phyloP scores from a whole-genome alignment of 2,329 filamentous ascomycete species.

The Intubia oerlemansii region DNA sequence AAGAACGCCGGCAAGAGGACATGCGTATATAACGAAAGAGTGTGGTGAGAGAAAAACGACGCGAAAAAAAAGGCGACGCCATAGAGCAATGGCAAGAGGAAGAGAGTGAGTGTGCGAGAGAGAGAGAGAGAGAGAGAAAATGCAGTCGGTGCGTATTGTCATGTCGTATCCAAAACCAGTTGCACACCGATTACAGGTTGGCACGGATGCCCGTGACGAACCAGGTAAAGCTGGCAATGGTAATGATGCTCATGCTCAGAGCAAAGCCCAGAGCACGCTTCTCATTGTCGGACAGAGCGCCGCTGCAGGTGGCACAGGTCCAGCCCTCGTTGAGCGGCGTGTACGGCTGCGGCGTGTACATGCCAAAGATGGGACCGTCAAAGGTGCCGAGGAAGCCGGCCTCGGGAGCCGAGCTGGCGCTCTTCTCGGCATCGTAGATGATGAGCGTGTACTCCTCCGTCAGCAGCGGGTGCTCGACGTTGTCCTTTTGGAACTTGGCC shows the following conservation, averaged over 20 bases:
- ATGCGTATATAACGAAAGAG: too few species aligned
- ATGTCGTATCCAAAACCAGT: background rate
- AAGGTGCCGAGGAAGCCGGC: slow-evolving; percentile 33
- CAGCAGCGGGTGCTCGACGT: slow-evolving; percentile 23
- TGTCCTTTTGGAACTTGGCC: slow-evolving; percentile 22
- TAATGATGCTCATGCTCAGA: slow-evolving; percentile 30
- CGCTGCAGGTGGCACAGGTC: slow-evolving; percentile 36
- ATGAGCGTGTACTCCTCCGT: slow-evolving; percentile 38
- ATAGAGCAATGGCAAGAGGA: background rate
- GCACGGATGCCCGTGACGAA: slow-evolving; percentile 30
- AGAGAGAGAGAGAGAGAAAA: background rate
- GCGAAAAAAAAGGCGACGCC: background rate
- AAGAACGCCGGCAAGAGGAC: too few species aligned
- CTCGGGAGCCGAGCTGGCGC: slow-evolving; percentile 25
- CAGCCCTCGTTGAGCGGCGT: slow-evolving; percentile 25
- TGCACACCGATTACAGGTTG: slow-evolving; percentile 8
- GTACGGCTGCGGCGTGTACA: slow-evolving; percentile 33
- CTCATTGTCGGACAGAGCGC: slow-evolving; percentile 24
- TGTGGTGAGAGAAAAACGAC: background rate
- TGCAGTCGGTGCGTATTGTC: background rate
- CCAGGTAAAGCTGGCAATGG: slow-evolving; percentile 40
- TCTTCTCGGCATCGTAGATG: slow-evolving; percentile 35
- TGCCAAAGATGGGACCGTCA: slow-evolving; percentile 28
- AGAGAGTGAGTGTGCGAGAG: too few species aligned
- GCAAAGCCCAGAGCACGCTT: slow-evolving; percentile 26